A percentile compares a stretch with the other conserved stretches of the same genome.
These are phyloP conservation scores for Neurospora intermedia DNA, from an alignment of 495 filamentous ascomycete genomes.

Conservation along the genomic window DNA sequence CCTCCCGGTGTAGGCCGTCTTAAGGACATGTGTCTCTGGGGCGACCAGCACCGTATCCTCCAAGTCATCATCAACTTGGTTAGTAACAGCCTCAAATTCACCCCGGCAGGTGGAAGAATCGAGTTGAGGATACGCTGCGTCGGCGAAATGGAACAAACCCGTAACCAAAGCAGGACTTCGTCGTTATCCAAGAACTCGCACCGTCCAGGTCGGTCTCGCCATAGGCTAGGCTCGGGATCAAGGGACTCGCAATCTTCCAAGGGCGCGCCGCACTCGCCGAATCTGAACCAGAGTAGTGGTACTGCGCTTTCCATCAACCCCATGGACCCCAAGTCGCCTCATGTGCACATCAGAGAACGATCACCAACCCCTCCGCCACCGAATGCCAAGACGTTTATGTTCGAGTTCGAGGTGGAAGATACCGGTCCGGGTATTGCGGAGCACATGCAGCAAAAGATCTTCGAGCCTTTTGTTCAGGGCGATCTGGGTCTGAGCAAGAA, in stretches of 20 bases:
- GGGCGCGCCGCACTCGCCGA: slow-evolving; percentile 13
- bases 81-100: slow-evolving; percentile 89
- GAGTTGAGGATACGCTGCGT: slow-evolving; percentile 62
- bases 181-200: slow-evolving; percentile 37
- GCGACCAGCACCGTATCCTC: slow-evolving; percentile 80
- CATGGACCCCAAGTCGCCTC: slow-evolving; percentile 40
- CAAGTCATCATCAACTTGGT: slow-evolving; percentile 91
- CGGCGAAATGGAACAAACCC: slow-evolving; percentile 39
- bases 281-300: slow-evolving; percentile 21
- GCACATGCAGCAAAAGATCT: slow-evolving; percentile 65
- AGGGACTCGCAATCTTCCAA: slow-evolving; percentile 37
- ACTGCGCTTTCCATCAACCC: slow-evolving; percentile 49
- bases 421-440: slow-evolving; percentile 84
- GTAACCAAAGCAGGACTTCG: slow-evolving; percentile 36
- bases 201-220: slow-evolving; percentile 27
- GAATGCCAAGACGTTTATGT: slow-evolving; percentile 49
- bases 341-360: slow-evolving; percentile 42
- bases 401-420: slow-evolving; percentile 84
- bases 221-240: slow-evolving; percentile 38
- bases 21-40: slow-evolving; percentile 69
- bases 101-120: slow-evolving; percentile 64
- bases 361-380: slow-evolving; percentile 49
- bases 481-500: slow-evolving; percentile 83
- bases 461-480: slow-evolving; percentile 91
- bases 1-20: slow-evolving; percentile 51